Conservation (phyloP, 2,329 filamentous ascomycete species). For the Chaetothyriales sp. region DNA sequence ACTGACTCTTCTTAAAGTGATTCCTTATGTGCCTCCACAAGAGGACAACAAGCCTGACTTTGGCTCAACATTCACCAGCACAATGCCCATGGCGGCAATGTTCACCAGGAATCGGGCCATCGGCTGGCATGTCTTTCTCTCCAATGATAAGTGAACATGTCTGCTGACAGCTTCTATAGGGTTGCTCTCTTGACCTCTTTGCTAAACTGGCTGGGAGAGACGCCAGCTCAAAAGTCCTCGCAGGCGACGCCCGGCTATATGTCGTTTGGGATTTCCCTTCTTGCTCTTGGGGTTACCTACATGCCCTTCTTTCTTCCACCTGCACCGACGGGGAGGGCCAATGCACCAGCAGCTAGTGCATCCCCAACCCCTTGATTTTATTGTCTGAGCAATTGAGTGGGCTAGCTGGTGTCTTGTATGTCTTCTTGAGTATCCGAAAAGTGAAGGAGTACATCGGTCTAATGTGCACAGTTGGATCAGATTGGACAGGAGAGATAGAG, state of each 20-base stretch:
- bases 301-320: conserved; percentile 51
- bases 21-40: conserved; percentile 70
- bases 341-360: conserved; percentile 26
- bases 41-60: conserved; percentile 53
- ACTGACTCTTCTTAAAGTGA: conserved; percentile 40
- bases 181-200: conserved; percentile 33
- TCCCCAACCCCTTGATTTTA: neutral
- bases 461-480: too few species aligned
- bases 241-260: conserved; percentile 56
- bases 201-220: conserved; percentile 34
- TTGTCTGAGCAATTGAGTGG: neutral
- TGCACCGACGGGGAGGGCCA: conserved; percentile 21
- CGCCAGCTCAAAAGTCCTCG: conserved; percentile 39
- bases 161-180: conserved; percentile 19
- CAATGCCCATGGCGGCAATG: conserved; percentile 91
- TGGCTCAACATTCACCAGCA: conserved; percentile 53
- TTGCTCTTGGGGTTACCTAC: conserved; percentile 30
- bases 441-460: too few species aligned
- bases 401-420: neutral
- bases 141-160: neutral
- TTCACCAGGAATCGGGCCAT: conserved; percentile 76
- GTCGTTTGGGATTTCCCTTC: conserved; percentile 51
- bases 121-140: conserved; percentile 37
- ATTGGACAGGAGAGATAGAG: too few species aligned
- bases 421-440: neutral